A percentile compares a stretch with the other conserved stretches of the same genome.
These are phyloP conservation scores for Aspergillus ochraceoroseus DNA, from an alignment of 2,329 filamentous ascomycete genomes.

Conservation along the genomic window DNA sequence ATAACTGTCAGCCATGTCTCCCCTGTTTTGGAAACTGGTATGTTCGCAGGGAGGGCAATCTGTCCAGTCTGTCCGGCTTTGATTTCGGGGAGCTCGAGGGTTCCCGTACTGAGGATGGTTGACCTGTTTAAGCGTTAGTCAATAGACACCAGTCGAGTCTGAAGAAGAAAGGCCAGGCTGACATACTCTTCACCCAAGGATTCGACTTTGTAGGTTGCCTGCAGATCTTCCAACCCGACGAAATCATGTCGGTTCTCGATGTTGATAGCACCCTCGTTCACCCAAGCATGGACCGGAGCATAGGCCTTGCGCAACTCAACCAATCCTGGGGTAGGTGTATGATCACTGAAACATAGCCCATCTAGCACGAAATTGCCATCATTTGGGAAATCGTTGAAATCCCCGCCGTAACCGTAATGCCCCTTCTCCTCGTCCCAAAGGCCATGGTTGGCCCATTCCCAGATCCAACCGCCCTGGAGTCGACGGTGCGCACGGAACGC, in stretches of 20 bases:
- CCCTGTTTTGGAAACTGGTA: conserved; percentile 24
- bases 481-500: conserved; percentile 57
- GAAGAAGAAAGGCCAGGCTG: too few species aligned
- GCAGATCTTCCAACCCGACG: conserved; percentile 29
- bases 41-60: not conserved
- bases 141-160: not conserved
- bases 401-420: conserved; percentile 58
- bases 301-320: conserved; percentile 55
- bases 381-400: conserved; percentile 59
- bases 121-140: not conserved
- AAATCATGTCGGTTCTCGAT: conserved; percentile 53
- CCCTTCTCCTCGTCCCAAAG: conserved; percentile 40
- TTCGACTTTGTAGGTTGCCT: conserved; percentile 6
- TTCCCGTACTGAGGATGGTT: not conserved
- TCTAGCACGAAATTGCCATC: conserved; percentile 61
- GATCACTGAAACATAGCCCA: conserved; percentile 48
- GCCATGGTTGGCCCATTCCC: conserved; percentile 63
- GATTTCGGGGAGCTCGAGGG: conserved; percentile 6
- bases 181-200: conserved; percentile 31
- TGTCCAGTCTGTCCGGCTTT: not conserved
- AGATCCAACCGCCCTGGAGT: conserved; percentile 63
- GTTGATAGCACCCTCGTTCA: conserved; percentile 37
- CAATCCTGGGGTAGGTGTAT: conserved; percentile 55
- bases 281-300: conserved; percentile 49
- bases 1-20: conserved; percentile 26